These are phyloP conservation scores for Solanum corneliomulleri DNA, from an alignment of 257 asterid species.

Conservation along the genomic window DNA sequence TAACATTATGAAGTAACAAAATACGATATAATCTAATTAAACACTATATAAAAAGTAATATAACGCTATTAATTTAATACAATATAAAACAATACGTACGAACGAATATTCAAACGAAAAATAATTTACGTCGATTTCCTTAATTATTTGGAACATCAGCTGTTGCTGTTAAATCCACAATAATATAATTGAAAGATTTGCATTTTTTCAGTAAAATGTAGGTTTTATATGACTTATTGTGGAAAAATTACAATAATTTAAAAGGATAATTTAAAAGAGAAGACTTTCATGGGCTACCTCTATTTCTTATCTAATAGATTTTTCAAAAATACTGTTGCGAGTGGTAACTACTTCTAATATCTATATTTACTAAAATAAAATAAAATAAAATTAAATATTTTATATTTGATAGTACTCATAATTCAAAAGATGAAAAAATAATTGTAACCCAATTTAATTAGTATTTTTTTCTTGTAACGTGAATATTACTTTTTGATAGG, in stretches of 20 bases:
- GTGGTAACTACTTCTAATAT: background rate
- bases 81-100: background rate
- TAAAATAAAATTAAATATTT: background rate
- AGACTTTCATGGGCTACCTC: background rate
- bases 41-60: background rate
- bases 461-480: background rate
- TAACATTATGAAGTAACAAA: background rate
- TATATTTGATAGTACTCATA: no score
- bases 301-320: background rate
- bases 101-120: background rate
- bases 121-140: background rate
- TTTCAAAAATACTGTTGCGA: background rate
- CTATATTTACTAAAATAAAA: background rate
- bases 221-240: background rate
- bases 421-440: no score
- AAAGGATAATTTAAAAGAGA: background rate
- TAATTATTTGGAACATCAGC: no score
- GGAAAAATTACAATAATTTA: background rate
- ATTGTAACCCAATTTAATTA: no score
- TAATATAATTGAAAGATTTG: background rate
- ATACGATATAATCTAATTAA: background rate
- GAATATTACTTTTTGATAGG: background rate
- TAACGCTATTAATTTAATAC: background rate
- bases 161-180: no score
- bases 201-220: background rate